Conservation (phyloP, 352 stramenopile genomes). For the Phytophthora pistaciae region DNA sequence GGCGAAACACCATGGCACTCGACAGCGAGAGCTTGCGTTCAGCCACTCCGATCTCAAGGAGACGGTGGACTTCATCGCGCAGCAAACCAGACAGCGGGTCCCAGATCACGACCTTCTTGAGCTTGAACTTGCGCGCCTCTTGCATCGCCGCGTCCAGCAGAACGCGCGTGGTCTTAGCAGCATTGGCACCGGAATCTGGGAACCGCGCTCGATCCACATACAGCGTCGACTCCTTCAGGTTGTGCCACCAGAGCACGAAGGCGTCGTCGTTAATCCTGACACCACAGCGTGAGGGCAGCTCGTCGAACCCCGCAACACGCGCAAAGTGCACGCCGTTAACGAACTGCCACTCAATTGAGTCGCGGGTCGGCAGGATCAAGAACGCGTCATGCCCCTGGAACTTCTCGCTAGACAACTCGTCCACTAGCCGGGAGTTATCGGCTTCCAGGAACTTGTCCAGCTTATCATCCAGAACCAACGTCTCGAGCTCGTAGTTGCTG, state of each 20-base stretch:
- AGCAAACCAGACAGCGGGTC: constrained; percentile 42
- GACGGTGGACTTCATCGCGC: constrained; percentile 23
- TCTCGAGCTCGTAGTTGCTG: constrained; percentile 14
- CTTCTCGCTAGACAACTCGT: constrained; percentile 33
- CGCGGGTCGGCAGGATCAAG: constrained; percentile 45
- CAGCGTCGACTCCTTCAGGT: constrained; percentile 62
- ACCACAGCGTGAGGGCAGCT: constrained; percentile 45
- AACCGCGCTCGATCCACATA: constrained; percentile 58
- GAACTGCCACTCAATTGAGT: constrained; percentile 70
- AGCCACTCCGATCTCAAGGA: constrained; percentile 36
- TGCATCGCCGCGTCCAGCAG: constrained; percentile 37
- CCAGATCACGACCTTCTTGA: constrained; percentile 52
- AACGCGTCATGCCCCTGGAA: constrained; percentile 48
- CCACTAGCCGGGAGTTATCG: constrained; percentile 45
- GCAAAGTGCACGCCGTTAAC: constrained; percentile 56
- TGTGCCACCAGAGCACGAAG: constrained; percentile 65
- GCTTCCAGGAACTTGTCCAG: constrained; percentile 47
- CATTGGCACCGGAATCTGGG: constrained; percentile 26
- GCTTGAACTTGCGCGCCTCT: constrained; percentile 46
- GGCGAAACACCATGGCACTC: constrained; percentile 52
- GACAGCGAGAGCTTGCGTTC: constrained; percentile 57
- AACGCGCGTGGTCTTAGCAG: constrained; percentile 9
- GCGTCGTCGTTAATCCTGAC: constrained; percentile 47
- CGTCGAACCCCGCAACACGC: constrained; percentile 31
- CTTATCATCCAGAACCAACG: constrained; percentile 40